Conservation (phyloP, 768 basidiomycete genomes). For the Pisolithus albus region DNA sequence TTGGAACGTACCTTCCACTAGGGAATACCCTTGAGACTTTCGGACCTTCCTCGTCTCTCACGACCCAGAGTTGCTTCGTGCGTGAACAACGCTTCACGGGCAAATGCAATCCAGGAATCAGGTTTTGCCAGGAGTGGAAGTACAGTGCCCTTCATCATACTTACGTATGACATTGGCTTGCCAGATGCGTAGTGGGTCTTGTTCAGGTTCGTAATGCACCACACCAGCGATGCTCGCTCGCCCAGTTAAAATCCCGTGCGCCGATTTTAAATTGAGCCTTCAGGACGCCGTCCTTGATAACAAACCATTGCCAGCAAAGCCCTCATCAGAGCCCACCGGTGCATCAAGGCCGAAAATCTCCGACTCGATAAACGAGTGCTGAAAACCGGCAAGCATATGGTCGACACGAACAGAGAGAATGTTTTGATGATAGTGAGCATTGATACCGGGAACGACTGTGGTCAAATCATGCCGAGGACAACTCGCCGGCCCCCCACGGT, state of each 20-base stretch:
- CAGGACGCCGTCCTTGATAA: slow-evolving; percentile 50
- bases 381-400: no score
- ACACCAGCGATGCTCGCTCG: slow-evolving; percentile 77
- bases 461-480: no score
- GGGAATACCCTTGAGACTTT: slow-evolving; percentile 69
- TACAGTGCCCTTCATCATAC: slow-evolving; percentile 61
- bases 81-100: slow-evolving; percentile 65
- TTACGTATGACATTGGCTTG: slow-evolving; percentile 61
- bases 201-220: slow-evolving; percentile 72
- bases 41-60: slow-evolving; percentile 58
- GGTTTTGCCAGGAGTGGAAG: slow-evolving; percentile 58
- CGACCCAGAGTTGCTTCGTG: slow-evolving; percentile 73
- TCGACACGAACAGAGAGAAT: no score
- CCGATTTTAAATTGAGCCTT: slow-evolving; percentile 36
- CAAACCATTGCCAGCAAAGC: no score
- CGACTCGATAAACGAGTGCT: no score
- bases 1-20: slow-evolving; percentile 81
- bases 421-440: no score
- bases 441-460: no score
- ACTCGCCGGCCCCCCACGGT: no score
- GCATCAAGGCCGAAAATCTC: no score
- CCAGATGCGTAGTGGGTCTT: slow-evolving; percentile 67
- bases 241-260: slow-evolving; percentile 58
- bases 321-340: no score
- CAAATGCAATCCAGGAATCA: slow-evolving; percentile 70